Evolutionary conservation across 768 basidiomycete genomes (phyloP).

Genomic region (Leucosporidium scottii): DNA sequence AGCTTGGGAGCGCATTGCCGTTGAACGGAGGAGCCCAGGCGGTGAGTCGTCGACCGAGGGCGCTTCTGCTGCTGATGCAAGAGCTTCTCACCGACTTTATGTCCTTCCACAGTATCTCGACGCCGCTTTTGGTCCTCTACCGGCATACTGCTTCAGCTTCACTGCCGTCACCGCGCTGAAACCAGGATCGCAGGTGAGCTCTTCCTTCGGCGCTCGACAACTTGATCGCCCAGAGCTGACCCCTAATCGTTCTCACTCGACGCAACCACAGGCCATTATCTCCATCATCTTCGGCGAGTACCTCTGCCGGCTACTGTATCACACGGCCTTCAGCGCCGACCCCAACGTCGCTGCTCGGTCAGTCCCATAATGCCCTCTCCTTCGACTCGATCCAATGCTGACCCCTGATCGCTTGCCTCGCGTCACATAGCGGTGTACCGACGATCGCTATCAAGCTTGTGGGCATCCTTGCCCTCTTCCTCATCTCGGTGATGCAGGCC

Average conservation of each 20-base stretch:
- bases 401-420: not conserved
- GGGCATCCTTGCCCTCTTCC: constrained; percentile 61
- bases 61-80: constrained; percentile 53
- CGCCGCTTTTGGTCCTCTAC: constrained; percentile 33
- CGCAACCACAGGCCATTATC: not conserved
- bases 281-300: constrained; percentile 47
- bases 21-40: constrained; percentile 55
- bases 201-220: constrained; percentile 11
- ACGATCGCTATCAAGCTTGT: constrained; percentile 87
- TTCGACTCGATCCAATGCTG: not conserved
- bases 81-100: not conserved
- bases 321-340: constrained; percentile 60
- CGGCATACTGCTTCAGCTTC: constrained; percentile 88
- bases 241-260: constrained; percentile 6
- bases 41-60: constrained; percentile 83
- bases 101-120: constrained; percentile 33
- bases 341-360: constrained; percentile 52
- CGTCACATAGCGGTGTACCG: constrained; percentile 51
- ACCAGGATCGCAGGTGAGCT: constrained; percentile 24
- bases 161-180: constrained; percentile 81
- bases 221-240: constrained; percentile 3
- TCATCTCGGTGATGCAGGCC: constrained; percentile 71
- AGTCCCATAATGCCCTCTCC: not conserved
- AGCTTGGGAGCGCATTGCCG: constrained; percentile 69
- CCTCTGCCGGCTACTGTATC: constrained; percentile 78